phyloP scores from a whole-genome alignment of 495 filamentous ascomycete genomes.

The Tuber microsphaerosporum region DNA sequence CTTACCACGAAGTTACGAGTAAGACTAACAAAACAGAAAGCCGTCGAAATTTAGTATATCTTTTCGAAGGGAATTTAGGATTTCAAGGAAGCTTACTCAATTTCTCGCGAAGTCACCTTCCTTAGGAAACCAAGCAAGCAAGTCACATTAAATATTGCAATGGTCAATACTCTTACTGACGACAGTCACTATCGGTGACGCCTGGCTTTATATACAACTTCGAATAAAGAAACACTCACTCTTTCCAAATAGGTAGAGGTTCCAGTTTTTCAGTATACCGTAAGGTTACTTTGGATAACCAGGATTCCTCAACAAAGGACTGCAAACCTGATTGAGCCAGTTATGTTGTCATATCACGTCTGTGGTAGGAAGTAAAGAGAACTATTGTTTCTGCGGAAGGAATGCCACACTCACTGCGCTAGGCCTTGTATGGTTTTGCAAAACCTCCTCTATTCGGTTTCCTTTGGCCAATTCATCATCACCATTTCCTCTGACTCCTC shows the following conservation, averaged over 20 bases:
- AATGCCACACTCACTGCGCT: not conserved
- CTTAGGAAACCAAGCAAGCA: not conserved
- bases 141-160: not conserved
- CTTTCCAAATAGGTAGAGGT: not conserved
- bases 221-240: not conserved
- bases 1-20: not conserved
- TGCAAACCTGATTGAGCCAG: not conserved
- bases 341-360: not conserved
- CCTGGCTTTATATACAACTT: not conserved
- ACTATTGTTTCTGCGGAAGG: not conserved
- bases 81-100: not conserved
- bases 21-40: not conserved
- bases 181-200: not conserved
- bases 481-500: not conserved
- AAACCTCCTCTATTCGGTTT: not conserved
- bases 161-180: not conserved
- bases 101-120: not conserved
- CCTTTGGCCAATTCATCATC: not conserved
- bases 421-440: not conserved
- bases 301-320: not conserved
- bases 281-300: not conserved
- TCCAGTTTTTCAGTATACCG: not conserved
- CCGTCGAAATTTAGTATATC: not conserved
- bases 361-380: not conserved
- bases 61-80: no score